phyloP scores from a whole-genome alignment of 129 eudicot genomes.

The Scalesia atractyloides region DNA sequence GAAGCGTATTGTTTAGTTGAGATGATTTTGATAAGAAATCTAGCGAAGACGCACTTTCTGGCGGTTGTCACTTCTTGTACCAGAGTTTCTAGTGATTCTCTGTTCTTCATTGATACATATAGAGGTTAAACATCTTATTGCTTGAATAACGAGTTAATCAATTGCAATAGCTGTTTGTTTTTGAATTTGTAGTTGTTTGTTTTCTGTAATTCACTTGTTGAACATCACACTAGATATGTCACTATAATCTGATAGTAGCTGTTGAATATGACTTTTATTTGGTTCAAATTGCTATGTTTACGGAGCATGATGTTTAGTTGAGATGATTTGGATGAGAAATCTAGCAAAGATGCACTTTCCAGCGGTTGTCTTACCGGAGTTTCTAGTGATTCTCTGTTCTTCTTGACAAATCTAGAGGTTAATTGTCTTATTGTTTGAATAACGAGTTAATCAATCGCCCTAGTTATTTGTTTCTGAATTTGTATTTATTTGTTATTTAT shows the following conservation, averaged over 20 bases:
- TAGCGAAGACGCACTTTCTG: slow-evolving; percentile 86
- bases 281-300: too few relatives aligned
- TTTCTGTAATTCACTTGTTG: too few relatives aligned
- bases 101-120: slow-evolving; percentile 66
- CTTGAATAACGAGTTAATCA: neutral
- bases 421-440: neutral
- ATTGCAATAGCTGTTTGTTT: too few relatives aligned
- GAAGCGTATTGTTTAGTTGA: too few relatives aligned
- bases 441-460: too few relatives aligned
- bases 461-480: too few relatives aligned
- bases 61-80: slow-evolving; percentile 57
- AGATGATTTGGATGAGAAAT: slow-evolving; percentile 65
- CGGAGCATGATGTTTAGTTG: too few relatives aligned
- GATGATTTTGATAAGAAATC: slow-evolving; percentile 70
- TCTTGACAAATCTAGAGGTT: slow-evolving; percentile 46
- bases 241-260: too few relatives aligned
- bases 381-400: slow-evolving; percentile 66
- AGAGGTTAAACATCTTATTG: neutral
- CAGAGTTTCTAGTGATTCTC: slow-evolving; percentile 53
- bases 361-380: slow-evolving; percentile 68
- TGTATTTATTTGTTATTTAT: too few relatives aligned
- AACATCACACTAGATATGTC: too few relatives aligned
- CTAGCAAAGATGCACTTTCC: slow-evolving; percentile 84
- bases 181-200: too few relatives aligned
- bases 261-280: too few relatives aligned